Evolutionary conservation across 345 rosid species (phyloP).

Genomic region (Cardamine resedifolia): DNA sequence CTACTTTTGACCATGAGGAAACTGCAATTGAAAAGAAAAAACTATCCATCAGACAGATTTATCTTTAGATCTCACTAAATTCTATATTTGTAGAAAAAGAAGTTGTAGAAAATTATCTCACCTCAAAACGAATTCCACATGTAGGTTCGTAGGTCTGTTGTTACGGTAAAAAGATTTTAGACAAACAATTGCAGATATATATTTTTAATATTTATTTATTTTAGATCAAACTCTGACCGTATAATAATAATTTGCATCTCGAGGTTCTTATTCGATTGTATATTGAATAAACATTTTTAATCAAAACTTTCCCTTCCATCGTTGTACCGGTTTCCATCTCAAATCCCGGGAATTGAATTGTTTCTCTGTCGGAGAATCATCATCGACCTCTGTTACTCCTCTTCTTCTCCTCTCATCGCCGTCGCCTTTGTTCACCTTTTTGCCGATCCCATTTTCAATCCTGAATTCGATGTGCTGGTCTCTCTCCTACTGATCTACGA

Average conservation of each 20-base stretch:
- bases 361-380: slow-evolving; percentile 40
- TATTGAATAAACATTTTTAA: not conserved
- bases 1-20: too few relatives aligned
- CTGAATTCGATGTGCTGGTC: slow-evolving; percentile 3
- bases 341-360: slow-evolving; percentile 35
- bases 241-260: slow-evolving; percentile 28
- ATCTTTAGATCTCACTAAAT: not conserved
- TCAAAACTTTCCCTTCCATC: slow-evolving; percentile 29
- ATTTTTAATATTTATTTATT: not conserved
- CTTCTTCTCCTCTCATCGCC: slow-evolving; percentile 18
- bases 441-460: slow-evolving; percentile 13
- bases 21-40: not conserved
- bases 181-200: not conserved
- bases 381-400: slow-evolving; percentile 32
- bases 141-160: not conserved
- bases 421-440: slow-evolving; percentile 10
- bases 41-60: too few relatives aligned
- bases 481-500: slow-evolving; percentile 35
- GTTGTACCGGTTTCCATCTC: slow-evolving; percentile 36
- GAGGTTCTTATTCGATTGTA: slow-evolving; percentile 28
- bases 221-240: slow-evolving; percentile 5
- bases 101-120: not conserved
- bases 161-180: not conserved
- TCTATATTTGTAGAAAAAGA: not conserved
- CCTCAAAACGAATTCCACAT: not conserved